A percentile compares a stretch with the other conserved stretches of the same genome.
Evolutionary conservation across 2,329 filamentous ascomycete genomes (phyloP).

Genomic region (Monilinia fructicola): DNA sequence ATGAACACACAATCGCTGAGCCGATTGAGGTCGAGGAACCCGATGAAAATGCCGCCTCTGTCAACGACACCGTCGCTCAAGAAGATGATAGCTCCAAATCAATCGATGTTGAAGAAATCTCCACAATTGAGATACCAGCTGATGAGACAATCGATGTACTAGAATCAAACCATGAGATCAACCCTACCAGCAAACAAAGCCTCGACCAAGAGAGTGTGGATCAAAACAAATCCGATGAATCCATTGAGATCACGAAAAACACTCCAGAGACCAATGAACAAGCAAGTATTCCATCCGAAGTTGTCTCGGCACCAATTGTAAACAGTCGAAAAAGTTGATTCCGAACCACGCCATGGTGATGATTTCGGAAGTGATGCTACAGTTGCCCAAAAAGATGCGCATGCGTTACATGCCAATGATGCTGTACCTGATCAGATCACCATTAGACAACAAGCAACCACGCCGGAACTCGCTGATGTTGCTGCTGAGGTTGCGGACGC

Average conservation of each 20-base stretch:
- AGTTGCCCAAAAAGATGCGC: conserved; percentile 40
- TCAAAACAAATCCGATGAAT: not conserved
- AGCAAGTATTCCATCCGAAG: not conserved
- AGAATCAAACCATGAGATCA: not conserved
- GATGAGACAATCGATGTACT: not conserved
- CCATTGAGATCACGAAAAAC: not conserved
- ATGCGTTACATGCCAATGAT: conserved; percentile 40
- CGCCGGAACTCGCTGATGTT: conserved; percentile 32
- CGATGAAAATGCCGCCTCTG: not conserved
- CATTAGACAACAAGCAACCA: conserved; percentile 32
- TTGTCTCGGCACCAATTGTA: conserved; percentile 32
- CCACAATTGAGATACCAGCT: not conserved
- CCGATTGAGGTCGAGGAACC: not conserved
- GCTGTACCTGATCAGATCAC: conserved; percentile 41
- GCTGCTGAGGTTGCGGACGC: conserved; percentile 38
- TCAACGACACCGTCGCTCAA: not conserved
- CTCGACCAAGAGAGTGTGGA: not conserved
- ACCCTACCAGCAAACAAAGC: not conserved
- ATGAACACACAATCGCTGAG: not conserved
- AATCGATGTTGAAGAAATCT: not conserved
- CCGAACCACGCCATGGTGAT: conserved; percentile 41
- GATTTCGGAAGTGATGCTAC: conserved; percentile 42
- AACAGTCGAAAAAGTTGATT: conserved; percentile 42
- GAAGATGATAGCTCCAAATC: not conserved
- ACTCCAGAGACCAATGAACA: not conserved